Evolutionary conservation across 2,329 filamentous ascomycete genomes (phyloP).

Genomic region (Trichoderma guizhouense): DNA sequence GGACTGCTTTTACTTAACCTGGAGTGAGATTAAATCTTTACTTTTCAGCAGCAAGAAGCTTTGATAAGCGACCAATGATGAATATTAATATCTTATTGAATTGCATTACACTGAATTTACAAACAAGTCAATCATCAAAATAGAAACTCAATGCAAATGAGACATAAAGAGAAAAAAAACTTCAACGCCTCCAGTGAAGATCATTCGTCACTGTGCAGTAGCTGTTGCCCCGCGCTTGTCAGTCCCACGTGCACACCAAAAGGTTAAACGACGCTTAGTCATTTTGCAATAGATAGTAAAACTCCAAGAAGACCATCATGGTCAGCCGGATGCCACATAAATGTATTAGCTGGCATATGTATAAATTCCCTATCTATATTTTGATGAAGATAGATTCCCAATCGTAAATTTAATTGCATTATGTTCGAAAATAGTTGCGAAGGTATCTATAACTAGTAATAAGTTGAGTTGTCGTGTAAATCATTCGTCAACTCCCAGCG

Average conservation of each 20-base stretch:
- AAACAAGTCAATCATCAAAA: not conserved
- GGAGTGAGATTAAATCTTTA: not conserved
- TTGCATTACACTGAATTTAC: not conserved
- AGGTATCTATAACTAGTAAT: not conserved
- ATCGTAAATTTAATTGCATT: not conserved
- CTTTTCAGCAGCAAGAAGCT: not conserved
- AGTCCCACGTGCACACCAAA: not conserved
- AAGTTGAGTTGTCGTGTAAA: not conserved
- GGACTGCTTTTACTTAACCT: not conserved
- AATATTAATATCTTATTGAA: not conserved
- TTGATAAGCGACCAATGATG: not conserved
- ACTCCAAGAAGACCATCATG: not conserved
- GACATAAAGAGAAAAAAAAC: conserved; percentile 16
- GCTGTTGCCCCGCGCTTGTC: not conserved
- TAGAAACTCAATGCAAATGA: not conserved
- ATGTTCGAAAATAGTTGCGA: not conserved
- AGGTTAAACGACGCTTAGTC: not conserved
- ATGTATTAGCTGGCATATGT: not conserved
- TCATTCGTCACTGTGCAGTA: not conserved
- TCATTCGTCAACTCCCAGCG: not conserved
- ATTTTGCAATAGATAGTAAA: not conserved
- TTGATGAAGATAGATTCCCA: not conserved
- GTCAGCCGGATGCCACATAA: not conserved
- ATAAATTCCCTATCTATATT: not conserved
- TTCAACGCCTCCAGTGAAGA: conserved; percentile 16